A percentile compares a stretch with the other conserved stretches of the same genome.
Conservation (phyloP, 1,139 yeast species). For the Candida frijolesensis region DNA sequence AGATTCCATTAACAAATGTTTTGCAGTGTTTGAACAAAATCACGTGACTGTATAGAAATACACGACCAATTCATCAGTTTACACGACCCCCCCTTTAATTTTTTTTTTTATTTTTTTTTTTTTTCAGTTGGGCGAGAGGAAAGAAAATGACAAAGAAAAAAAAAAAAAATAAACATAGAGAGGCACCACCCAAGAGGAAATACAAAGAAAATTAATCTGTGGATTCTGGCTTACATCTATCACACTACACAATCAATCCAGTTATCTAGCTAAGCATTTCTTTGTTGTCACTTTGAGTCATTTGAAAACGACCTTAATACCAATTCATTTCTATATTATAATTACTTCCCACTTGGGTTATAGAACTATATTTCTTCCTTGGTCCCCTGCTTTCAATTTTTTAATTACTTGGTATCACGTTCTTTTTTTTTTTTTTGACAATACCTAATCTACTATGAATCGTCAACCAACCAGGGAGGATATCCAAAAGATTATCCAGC, state of each 20-base stretch:
- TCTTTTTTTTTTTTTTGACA: not conserved
- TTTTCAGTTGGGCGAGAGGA: not conserved
- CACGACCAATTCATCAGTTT: not conserved
- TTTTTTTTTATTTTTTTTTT: not conserved
- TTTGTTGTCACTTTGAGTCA: not conserved
- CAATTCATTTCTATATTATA: not conserved
- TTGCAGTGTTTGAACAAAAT: too few species aligned
- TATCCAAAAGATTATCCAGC: slow-evolving; percentile 45
- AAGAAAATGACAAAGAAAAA: not conserved
- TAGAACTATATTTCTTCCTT: not conserved
- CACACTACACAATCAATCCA: slow-evolving; percentile 1
- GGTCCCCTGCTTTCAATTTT: slow-evolving; percentile 2
- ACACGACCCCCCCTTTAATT: not conserved
- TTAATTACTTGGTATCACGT: not conserved
- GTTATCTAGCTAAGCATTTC: slow-evolving; percentile 2
- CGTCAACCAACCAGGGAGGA: slow-evolving; percentile 42
- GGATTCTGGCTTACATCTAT: not conserved
- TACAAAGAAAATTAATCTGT: not conserved
- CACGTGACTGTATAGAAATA: not conserved
- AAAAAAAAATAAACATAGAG: not conserved
- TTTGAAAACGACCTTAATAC: not conserved
- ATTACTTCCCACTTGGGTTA: not conserved
- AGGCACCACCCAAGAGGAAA: not conserved
- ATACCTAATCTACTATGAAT: slow-evolving; percentile 22
- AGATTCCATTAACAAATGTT: too few species aligned